Evolutionary conservation across 2,329 filamentous ascomycete species (phyloP).

Genomic region (Neurospora sp.): DNA sequence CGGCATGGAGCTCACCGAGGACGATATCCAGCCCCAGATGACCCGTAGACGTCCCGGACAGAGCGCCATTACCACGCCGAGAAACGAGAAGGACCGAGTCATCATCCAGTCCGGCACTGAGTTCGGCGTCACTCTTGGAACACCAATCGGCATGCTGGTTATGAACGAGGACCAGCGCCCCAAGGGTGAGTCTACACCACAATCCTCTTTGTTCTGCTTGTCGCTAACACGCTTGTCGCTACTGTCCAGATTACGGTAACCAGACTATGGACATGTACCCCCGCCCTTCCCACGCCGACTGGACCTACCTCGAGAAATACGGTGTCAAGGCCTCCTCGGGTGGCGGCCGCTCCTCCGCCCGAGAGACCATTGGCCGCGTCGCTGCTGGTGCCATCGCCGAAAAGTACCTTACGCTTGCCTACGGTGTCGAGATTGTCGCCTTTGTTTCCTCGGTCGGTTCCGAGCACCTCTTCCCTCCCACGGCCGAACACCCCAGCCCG

Average conservation of each 20-base stretch:
- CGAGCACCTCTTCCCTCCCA: constrained; percentile 67
- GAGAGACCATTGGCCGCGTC: constrained; percentile 89
- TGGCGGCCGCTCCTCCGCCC: constrained; percentile 81
- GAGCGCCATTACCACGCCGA: constrained; percentile 79
- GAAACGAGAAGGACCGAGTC: constrained; percentile 85
- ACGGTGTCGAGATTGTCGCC: constrained; percentile 84
- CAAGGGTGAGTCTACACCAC: constrained; percentile 29
- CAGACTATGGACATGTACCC: constrained; percentile 88
- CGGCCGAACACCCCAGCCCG: constrained; percentile 54
- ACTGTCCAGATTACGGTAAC: constrained; percentile 62
- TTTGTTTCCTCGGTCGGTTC: constrained; percentile 81
- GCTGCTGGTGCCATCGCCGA: constrained; percentile 88
- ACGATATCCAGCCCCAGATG: constrained; percentile 90
- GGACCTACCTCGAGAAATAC: constrained; percentile 96
- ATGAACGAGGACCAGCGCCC: constrained; percentile 89
- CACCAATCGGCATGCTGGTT: constrained; percentile 80
- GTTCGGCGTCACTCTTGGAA: constrained; percentile 80
- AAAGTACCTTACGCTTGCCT: constrained; percentile 73
- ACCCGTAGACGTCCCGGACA: constrained; percentile 84
- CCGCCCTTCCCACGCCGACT: constrained; percentile 87
- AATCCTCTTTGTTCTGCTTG: not conserved
- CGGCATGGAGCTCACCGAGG: constrained; percentile 74
- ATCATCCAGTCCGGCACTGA: constrained; percentile 91
- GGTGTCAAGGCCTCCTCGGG: constrained; percentile 86
- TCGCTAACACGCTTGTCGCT: not conserved